Evolutionary conservation across 805 yeast species (phyloP).

Genomic region (Suhomyces emberorum): DNA sequence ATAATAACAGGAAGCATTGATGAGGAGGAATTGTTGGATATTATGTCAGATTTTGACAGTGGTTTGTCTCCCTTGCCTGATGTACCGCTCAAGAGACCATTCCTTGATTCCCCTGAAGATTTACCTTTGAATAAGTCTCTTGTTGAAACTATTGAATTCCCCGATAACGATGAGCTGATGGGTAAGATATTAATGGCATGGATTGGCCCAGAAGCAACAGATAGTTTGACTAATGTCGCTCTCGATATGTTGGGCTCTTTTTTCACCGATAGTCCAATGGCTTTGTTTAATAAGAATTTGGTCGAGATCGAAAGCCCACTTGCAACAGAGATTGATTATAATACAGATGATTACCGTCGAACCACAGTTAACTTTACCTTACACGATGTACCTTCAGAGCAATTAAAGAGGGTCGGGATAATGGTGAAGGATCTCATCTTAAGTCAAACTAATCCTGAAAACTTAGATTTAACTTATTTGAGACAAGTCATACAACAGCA

Average conservation of each 20-base stretch:
- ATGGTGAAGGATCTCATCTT: slow-evolving; percentile 49
- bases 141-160: slow-evolving; percentile 63
- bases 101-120: slow-evolving; percentile 62
- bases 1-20: slow-evolving; percentile 85
- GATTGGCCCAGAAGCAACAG: slow-evolving; percentile 70
- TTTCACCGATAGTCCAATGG: slow-evolving; percentile 72
- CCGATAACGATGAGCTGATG: slow-evolving; percentile 82
- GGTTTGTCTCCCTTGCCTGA: slow-evolving; percentile 45
- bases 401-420: slow-evolving; percentile 50
- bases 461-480: slow-evolving; percentile 63
- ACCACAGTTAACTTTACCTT: slow-evolving; percentile 57
- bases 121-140: slow-evolving; percentile 39
- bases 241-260: slow-evolving; percentile 69
- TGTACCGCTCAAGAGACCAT: slow-evolving; percentile 58
- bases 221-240: slow-evolving; percentile 59
- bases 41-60: slow-evolving; percentile 61
- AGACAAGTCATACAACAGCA: slow-evolving; percentile 65
- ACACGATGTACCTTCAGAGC: slow-evolving; percentile 73
- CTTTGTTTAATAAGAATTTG: slow-evolving; percentile 65
- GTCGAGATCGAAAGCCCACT: slow-evolving; percentile 81
- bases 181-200: slow-evolving; percentile 75
- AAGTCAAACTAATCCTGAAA: slow-evolving; percentile 46
- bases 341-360: slow-evolving; percentile 70
- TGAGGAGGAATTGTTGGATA: slow-evolving; percentile 61
- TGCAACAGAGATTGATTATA: slow-evolving; percentile 66